A percentile compares a stretch with the other conserved stretches of the same genome.
Conservation (phyloP, 305 asterid genomes). For the Plantago coronopus region DNA sequence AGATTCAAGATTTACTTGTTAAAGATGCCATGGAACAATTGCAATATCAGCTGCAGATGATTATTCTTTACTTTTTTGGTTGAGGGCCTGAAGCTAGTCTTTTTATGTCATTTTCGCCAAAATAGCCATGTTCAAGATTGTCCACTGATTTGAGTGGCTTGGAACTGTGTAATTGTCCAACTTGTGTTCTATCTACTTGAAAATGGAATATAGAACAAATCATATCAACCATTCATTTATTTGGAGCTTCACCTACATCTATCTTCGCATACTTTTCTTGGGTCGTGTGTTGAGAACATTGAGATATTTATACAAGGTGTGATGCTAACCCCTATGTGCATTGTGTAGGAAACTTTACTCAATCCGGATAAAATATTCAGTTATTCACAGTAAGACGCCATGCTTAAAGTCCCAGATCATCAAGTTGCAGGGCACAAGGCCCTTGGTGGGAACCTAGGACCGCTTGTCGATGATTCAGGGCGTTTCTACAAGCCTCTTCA, state of each 20-base stretch:
- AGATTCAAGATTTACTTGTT: too few species aligned
- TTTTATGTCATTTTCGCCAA: background rate
- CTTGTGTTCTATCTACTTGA: background rate
- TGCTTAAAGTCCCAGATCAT: slow-evolving; percentile 74
- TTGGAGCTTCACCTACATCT: background rate
- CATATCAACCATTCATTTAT: too few species aligned
- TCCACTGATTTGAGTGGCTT: too few species aligned
- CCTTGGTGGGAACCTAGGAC: slow-evolving; percentile 63
- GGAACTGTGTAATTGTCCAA: too few species aligned
- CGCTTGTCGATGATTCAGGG: slow-evolving; percentile 81
- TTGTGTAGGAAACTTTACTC: background rate
- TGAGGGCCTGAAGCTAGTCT: background rate
- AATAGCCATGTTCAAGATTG: background rate
- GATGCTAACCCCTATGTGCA: background rate
- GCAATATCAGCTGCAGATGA: too few species aligned
- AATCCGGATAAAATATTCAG: background rate
- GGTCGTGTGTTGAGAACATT: background rate
- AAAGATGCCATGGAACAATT: too few species aligned
- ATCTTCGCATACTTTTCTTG: background rate
- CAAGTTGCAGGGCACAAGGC: slow-evolving; percentile 94
- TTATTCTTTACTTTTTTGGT: too few species aligned
- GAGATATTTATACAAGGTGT: background rate
- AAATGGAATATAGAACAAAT: background rate
- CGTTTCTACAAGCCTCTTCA: slow-evolving; percentile 91
- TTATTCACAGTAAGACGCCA: slow-evolving; percentile 19